A percentile compares a stretch with the other conserved stretches of the same genome.
phyloP scores from a whole-genome alignment of 2,329 filamentous ascomycete species.

The Cytospora leucostoma region DNA sequence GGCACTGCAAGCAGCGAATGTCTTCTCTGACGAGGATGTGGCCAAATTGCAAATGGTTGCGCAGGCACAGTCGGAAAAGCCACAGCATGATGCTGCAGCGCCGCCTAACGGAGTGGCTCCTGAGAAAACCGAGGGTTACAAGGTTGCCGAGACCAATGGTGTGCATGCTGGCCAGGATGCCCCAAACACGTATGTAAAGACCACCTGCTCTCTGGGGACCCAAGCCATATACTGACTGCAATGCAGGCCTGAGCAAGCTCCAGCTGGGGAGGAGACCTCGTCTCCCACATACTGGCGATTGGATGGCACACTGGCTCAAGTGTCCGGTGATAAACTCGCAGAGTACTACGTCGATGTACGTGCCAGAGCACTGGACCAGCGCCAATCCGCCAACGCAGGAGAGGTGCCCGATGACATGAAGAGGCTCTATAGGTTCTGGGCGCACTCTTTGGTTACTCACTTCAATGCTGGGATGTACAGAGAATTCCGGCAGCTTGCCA shows the following conservation, averaged over 20 bases:
- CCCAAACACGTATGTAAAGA: constrained; percentile 18
- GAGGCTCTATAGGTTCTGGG: constrained; percentile 74
- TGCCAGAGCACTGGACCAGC: constrained; percentile 42
- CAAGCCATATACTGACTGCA: constrained; percentile 17
- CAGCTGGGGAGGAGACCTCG: constrained; percentile 14
- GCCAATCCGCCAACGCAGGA: constrained; percentile 37
- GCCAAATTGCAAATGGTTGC: constrained; percentile 36
- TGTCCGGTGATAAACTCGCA: constrained; percentile 26
- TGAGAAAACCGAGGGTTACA: constrained; percentile 5
- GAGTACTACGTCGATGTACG: constrained; percentile 41
- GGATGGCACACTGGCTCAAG: constrained; percentile 20
- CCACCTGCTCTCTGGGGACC: not conserved
- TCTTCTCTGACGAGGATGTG: constrained; percentile 36
- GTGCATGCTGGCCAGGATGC: constrained; percentile 12
- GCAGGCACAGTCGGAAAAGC: constrained; percentile 13
- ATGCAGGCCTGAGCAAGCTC: constrained; percentile 21
- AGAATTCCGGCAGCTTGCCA: constrained; percentile 69
- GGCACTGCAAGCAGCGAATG: constrained; percentile 36
- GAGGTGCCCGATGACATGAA: constrained; percentile 59
- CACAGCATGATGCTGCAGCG: constrained; percentile 4
- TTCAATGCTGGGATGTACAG: constrained; percentile 76
- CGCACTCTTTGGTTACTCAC: constrained; percentile 69
- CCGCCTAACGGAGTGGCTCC: constrained; percentile 20
- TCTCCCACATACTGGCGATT: constrained; percentile 21
- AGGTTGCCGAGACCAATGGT: constrained; percentile 21